Evolutionary conservation across 768 basidiomycete species (phyloP).

Genomic region (Boletus edulis): DNA sequence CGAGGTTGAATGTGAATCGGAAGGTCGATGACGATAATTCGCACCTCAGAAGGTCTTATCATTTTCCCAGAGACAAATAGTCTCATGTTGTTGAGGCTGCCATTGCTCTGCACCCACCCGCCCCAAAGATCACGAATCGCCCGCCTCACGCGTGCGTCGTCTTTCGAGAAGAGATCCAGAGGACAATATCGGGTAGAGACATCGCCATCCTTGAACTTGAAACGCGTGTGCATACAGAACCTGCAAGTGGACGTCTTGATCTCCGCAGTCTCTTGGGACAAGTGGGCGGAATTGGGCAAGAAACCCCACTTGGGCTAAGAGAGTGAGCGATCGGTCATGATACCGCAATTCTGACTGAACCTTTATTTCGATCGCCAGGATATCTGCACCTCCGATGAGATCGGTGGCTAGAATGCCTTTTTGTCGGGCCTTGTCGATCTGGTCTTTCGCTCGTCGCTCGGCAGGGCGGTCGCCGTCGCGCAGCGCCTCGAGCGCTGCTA

Average conservation of each 20-base stretch:
- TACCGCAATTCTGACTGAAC: constrained; percentile 37
- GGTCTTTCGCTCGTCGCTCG: constrained; percentile 52
- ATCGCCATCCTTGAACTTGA: constrained; percentile 38
- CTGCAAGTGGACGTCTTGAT: constrained; percentile 78
- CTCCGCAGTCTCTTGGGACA: constrained; percentile 54
- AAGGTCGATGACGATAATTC: constrained; percentile 17
- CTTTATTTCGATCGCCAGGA: constrained; percentile 87
- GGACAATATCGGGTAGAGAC: constrained; percentile 68
- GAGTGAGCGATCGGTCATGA: constrained; percentile 1
- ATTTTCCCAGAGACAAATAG: constrained; percentile 69
- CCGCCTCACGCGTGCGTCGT: constrained; percentile 53
- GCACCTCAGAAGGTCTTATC: constrained; percentile 57
- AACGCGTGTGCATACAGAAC: constrained; percentile 84
- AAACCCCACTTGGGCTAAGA: constrained; percentile 97
- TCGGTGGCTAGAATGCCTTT: constrained; percentile 80
- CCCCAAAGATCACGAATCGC: constrained; percentile 74
- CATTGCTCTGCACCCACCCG: constrained; percentile 64
- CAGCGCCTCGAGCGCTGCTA: constrained; percentile 46
- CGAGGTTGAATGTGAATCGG: neutral
- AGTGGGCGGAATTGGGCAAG: constrained; percentile 59
- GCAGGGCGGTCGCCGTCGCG: constrained; percentile 54
- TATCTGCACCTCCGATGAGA: constrained; percentile 59
- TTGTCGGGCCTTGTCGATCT: constrained; percentile 51
- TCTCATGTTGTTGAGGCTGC: constrained; percentile 76
- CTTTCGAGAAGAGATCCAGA: constrained; percentile 82